Evolutionary conservation across 805 yeast genomes (phyloP).

Genomic region (Hemisphaericaspora nanyangensis): DNA sequence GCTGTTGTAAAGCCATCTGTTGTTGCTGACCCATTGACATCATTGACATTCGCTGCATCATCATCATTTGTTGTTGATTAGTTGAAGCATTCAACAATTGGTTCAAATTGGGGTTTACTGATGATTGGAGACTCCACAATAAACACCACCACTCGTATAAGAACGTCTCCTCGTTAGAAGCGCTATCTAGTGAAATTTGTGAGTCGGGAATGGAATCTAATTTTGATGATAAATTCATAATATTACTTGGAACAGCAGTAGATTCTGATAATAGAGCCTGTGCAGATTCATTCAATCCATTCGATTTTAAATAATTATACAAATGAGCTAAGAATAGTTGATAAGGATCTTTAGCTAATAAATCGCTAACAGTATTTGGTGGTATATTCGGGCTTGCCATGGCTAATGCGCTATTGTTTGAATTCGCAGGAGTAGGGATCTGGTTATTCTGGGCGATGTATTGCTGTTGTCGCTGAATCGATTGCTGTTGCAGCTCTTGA

Average conservation of each 20-base stretch:
- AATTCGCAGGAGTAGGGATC: not conserved
- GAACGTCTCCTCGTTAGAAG: conserved; percentile 42
- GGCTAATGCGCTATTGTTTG: not conserved
- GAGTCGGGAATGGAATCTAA: conserved; percentile 16
- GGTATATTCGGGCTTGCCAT: not conserved
- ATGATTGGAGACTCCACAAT: conserved; percentile 47
- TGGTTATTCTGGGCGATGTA: not conserved
- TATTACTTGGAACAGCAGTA: conserved; percentile 5
- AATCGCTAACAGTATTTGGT: conserved; percentile 2
- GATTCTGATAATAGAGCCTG: conserved; percentile 32
- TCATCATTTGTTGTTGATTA: conserved; percentile 1
- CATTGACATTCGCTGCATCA: not conserved
- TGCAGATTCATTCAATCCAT: conserved; percentile 49
- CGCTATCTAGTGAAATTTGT: conserved; percentile 29
- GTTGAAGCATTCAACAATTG: conserved; percentile 12
- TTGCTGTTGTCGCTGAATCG: not conserved
- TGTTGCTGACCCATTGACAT: conserved; percentile 3
- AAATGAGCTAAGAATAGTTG: conserved; percentile 51
- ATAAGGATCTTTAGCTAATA: conserved; percentile 21
- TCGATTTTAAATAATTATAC: conserved; percentile 46
- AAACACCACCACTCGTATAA: conserved; percentile 57
- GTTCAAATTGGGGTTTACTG: conserved; percentile 32
- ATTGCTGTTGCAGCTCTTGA: not conserved
- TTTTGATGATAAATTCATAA: conserved; percentile 11
- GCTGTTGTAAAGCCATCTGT: not conserved